Base-by-base conservation (phyloP, 2,329 filamentous ascomycete genomes). In the Cylindrodendrum hubeiense region DNA sequence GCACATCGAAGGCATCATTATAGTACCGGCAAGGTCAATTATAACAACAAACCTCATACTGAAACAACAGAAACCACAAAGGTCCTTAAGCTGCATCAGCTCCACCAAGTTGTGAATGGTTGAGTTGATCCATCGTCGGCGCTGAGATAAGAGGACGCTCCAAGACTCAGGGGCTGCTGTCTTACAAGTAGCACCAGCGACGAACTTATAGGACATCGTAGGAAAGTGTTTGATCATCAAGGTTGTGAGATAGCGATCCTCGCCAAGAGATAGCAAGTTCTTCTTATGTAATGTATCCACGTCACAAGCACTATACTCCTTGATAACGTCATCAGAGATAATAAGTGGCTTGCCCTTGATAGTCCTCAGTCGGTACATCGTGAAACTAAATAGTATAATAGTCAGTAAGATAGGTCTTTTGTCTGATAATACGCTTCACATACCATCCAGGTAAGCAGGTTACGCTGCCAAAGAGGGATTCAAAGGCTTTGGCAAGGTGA, bases 311-410 rank as follows among this genome's bases (percentile, higher is more conserved):
- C 91, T 90, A 81, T 99, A 99, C 58, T 98, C 95, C 37, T 87
- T 83, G 76, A 98, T 93, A 62, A 99, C 86, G 53, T 88, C 89
- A 79, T 98, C 94, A 2, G 94, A 91, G 73, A 99, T 97, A 75
- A 99, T 96, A 58, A 99, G 85, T 60, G 96, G 96, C 73, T 94
- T 95, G 73, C 96, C 96, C 77, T n/a, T n/a, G n/a, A n/a, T n/a
- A n/a, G n/a, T n/a, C n/a, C n/a, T n/a, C n/a, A n/a, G n/a, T n/a
- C 96, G 95, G 79, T 99, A 99, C 96, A 99, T 98, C 83, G 92
- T 93, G 87, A 99, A 99, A 91, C n/a, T n/a, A n/a, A n/a, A n/a
- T n/a, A n/a, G n/a, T n/a, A n/a, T n/a, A n/a, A n/a, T n/a, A n/a
- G n/a, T n/a, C n/a, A n/a, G n/a, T n/a, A n/a, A n/a, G n/a, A n/a